Evolutionary conservation across 1,139 yeast genomes (phyloP).

Genomic region (Diutina siamensis): DNA sequence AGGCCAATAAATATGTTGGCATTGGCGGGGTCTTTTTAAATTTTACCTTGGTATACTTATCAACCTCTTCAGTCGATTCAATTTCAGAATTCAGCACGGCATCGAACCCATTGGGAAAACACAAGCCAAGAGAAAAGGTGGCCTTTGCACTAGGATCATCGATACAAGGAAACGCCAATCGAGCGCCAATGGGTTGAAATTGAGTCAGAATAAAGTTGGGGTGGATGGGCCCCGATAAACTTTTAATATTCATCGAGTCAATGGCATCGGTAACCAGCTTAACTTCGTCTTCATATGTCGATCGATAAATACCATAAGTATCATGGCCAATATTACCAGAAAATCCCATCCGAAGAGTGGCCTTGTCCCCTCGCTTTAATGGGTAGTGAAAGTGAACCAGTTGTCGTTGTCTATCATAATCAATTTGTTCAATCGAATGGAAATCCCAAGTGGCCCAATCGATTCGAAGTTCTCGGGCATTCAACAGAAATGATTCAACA

Average conservation of each 20-base stretch:
- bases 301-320: neutral
- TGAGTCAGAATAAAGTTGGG: neutral
- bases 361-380: neutral
- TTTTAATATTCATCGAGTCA: neutral
- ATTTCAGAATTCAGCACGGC: neutral
- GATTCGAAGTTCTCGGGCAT: neutral
- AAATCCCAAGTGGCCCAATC: neutral
- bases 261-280: neutral
- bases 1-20: neutral
- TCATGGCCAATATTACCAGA: neutral
- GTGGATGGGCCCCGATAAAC: neutral
- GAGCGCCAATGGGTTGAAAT: neutral
- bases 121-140: neutral
- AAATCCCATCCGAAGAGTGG: neutral
- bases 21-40: neutral
- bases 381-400: neutral
- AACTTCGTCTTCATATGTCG: neutral
- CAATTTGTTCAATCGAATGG: neutral
- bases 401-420: neutral
- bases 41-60: too few species aligned
- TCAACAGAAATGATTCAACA: neutral
- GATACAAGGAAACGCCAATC: neutral
- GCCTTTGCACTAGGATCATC: neutral
- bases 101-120: neutral
- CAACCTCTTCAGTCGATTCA: too few species aligned